These are phyloP conservation scores for Marchantia paleacea DNA, from an alignment of 225 moss, liverwort and hornwort genomes.

Conservation along the genomic window DNA sequence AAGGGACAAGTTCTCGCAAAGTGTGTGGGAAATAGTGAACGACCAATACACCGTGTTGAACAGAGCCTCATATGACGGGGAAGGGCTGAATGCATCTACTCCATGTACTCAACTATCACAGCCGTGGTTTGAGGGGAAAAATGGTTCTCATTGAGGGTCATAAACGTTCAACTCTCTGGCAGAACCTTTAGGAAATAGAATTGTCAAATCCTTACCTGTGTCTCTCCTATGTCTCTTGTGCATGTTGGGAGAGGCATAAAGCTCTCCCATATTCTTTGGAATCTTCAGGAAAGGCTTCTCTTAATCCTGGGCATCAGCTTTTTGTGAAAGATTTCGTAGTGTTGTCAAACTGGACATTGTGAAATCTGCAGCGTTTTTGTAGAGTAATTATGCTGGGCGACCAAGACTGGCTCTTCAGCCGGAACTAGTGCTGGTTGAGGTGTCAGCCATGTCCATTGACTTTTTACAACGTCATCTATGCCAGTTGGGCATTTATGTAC, in stretches of 20 bases:
- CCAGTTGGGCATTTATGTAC: constrained; percentile 14
- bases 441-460: neutral
- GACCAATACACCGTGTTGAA: constrained; percentile 65
- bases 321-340: constrained; percentile 25
- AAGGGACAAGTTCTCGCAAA: constrained; percentile 30
- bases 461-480: neutral
- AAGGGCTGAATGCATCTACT: constrained; percentile 52
- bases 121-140: constrained; percentile 58
- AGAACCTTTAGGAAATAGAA: neutral
- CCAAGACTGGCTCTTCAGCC: neutral
- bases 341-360: constrained; percentile 18
- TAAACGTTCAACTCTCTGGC: neutral
- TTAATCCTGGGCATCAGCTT: neutral
- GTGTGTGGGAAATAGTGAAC: constrained; percentile 56
- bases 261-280: constrained; percentile 33
- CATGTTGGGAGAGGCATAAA: constrained; percentile 10
- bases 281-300: constrained; percentile 22
- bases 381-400: constrained; percentile 21
- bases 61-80: constrained; percentile 54
- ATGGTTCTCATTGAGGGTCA: constrained; percentile 7
- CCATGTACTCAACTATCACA: constrained; percentile 57
- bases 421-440: neutral
- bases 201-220: neutral
- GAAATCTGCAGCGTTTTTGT: constrained; percentile 29
- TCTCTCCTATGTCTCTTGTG: neutral